Evolutionary conservation across 495 filamentous ascomycete species (phyloP).

Genomic region (Penicillium nucicola): DNA sequence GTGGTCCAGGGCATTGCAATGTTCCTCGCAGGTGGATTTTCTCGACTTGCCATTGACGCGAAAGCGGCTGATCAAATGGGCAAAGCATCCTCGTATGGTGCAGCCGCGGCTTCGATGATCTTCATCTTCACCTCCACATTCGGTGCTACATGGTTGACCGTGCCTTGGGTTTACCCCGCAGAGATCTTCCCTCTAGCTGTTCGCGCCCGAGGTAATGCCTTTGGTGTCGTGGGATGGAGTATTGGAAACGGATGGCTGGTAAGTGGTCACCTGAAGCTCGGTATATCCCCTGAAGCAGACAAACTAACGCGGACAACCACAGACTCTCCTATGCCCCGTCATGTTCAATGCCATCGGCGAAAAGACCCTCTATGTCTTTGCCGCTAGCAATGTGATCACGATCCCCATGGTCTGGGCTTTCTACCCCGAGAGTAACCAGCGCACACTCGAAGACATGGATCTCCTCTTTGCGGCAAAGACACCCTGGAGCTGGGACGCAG

Average conservation of each 20-base stretch:
- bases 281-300: no score
- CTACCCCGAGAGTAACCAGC: slow-evolving; percentile 66
- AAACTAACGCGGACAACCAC: background rate
- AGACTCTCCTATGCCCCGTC: slow-evolving; percentile 60
- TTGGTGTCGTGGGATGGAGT: slow-evolving; percentile 71
- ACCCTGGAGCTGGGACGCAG: slow-evolving; percentile 63
- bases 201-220: slow-evolving; percentile 68
- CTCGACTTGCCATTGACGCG: slow-evolving; percentile 49
- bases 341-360: slow-evolving; percentile 61
- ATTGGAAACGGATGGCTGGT: slow-evolving; percentile 68
- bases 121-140: slow-evolving; percentile 69
- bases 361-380: slow-evolving; percentile 68
- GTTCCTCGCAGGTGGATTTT: slow-evolving; percentile 57
- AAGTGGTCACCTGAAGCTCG: slow-evolving; percentile 3
- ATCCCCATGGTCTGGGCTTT: slow-evolving; percentile 67
- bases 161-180: slow-evolving; percentile 68
- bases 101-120: slow-evolving; percentile 63
- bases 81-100: slow-evolving; percentile 53
- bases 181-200: slow-evolving; percentile 71
- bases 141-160: slow-evolving; percentile 70
- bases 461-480: slow-evolving; percentile 59
- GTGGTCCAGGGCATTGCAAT: slow-evolving; percentile 60
- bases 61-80: slow-evolving; percentile 39
- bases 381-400: slow-evolving; percentile 56
- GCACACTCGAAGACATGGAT: slow-evolving; percentile 68